These are phyloP conservation scores for Scutellaria baicalensis DNA, from an alignment of 257 asterid genomes.

Conservation along the genomic window DNA sequence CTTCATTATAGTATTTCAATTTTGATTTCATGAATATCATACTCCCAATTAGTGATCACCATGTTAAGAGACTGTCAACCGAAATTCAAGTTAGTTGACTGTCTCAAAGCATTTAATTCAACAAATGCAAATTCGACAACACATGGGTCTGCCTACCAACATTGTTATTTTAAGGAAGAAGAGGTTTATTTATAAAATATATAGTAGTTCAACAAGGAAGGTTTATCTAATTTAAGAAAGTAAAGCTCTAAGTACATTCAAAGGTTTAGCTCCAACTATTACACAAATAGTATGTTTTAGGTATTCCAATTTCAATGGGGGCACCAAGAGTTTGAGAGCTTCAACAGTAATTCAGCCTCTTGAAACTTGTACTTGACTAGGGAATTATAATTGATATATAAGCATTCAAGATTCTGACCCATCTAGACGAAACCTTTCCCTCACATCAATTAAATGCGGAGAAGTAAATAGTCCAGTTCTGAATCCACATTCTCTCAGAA, in stretches of 20 bases:
- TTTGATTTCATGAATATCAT: neutral
- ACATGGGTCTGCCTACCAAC: no score
- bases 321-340: neutral
- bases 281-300: neutral
- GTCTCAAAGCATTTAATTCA: neutral
- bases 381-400: constrained; percentile 6
- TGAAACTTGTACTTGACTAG: neutral
- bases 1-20: neutral
- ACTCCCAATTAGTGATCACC: neutral
- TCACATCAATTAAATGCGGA: constrained; percentile 89
- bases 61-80: neutral
- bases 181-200: neutral
- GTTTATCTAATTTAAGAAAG: neutral
- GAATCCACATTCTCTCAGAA: constrained; percentile 73
- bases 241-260: neutral
- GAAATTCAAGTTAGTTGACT: neutral
- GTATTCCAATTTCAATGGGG: neutral
- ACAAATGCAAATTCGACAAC: neutral
- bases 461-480: constrained; percentile 87
- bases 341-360: neutral
- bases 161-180: neutral
- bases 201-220: neutral
- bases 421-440: constrained; percentile 82
- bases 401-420: constrained; percentile 44
- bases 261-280: neutral